A percentile compares a stretch with the other conserved stretches of the same genome.
phyloP scores from a whole-genome alignment of 257 asterid species.

The Solanum piurae region DNA sequence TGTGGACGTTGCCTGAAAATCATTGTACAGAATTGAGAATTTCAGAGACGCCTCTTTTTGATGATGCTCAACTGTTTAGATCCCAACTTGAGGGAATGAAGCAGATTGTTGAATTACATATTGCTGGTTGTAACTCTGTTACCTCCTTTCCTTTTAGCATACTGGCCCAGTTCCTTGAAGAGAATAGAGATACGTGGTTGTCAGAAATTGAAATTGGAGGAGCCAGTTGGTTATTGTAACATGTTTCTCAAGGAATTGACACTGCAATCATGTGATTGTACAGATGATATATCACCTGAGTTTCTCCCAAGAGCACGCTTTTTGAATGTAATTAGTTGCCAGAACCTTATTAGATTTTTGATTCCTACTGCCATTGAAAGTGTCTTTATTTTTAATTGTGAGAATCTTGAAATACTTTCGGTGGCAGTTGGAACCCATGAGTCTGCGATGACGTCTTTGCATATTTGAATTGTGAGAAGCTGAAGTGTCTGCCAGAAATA shows the following conservation, averaged over 20 bases:
- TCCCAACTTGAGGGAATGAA: too few relatives aligned
- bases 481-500: neutral
- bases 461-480: neutral
- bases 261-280: fast-evolving
- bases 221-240: neutral
- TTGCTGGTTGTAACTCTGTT: too few relatives aligned
- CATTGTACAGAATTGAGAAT: neutral
- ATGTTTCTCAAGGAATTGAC: fast-evolving
- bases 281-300: neutral
- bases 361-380: neutral
- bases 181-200: too few relatives aligned
- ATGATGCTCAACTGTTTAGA: neutral
- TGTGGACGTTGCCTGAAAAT: neutral
- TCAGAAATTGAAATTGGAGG: neutral
- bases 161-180: too few relatives aligned
- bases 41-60: neutral
- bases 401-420: neutral
- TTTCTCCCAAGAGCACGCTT: neutral
- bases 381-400: fast-evolving
- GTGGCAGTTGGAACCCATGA: neutral
- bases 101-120: too few relatives aligned
- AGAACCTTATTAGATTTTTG: neutral
- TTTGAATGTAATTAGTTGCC: too few relatives aligned
- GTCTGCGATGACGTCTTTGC: neutral
- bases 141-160: too few relatives aligned